Base-by-base conservation (phyloP, 768 basidiomycete genomes). In the Boletus rubroflammeus region DNA sequence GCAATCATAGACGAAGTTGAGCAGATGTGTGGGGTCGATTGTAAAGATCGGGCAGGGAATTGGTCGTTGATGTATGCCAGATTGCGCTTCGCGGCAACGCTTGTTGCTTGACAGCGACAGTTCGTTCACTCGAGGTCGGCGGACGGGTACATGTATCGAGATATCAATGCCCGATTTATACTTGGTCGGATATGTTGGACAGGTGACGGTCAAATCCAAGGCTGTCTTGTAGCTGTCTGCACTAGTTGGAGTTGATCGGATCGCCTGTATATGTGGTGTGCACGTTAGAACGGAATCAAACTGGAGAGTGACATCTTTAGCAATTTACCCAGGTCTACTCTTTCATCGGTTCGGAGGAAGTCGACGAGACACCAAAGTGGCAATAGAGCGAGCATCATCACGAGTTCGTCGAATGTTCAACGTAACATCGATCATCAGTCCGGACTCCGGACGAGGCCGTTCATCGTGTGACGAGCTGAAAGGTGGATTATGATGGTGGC, bases 41-140 rank as follows among this genome's bases (percentile, higher is more conserved):
- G 78, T 64, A 73, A 74, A 62, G 84, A 88, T 65, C 65, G 60
- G n/a, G 69, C 72, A 26, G 84, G 84, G 15, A 77, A 78, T 11
- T 90, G 88, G 88, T 72, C 78, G 29, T 72, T 90, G 73, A 82
- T 91, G 78, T 91, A 90, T 62, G 81, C 81, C 56, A 74, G 91
- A 45, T 67, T 92, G 61, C 75, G 89, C 49, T 84, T 88, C 58
- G 74, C 71, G 43, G 85, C 87, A 41, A 67, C 79, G 35, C 58
- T 79, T 54, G 71, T 67, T 46, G 41, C 40, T 34, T 63, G 63
- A 65, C 57, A 45, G 49, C n/a, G 55, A 60, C 55, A 46, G 52
- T 41, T 10, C 15, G 36, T 45, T 40, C 44, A 47, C 34, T 64
- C 42, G 48, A 47, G 34, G 55, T 34, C 32, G 23, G 41, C 44